phyloP scores from a whole-genome alignment of 78 protist species.

The Dictyostelium brefeldianum region DNA sequence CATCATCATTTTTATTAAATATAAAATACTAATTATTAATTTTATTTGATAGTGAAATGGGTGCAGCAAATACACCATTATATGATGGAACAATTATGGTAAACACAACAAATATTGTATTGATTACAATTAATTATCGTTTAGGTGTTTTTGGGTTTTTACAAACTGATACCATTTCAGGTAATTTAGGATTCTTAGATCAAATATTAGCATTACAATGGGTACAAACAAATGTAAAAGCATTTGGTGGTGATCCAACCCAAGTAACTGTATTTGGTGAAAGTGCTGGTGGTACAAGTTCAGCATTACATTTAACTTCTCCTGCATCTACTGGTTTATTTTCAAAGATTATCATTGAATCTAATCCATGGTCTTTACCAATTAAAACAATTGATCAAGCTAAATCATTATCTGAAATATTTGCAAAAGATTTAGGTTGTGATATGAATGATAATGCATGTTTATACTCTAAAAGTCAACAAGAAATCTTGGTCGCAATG shows the following conservation, averaged over 20 bases:
- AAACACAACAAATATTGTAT: conserved; percentile 38
- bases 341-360: conserved; percentile 33
- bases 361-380: conserved; percentile 70
- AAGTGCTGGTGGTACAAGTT: conserved; percentile 86
- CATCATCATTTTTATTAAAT: not conserved
- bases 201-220: conserved; percentile 88
- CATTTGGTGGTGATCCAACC: conserved; percentile 93
- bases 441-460: conserved; percentile 35
- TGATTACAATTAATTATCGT: conserved; percentile 67
- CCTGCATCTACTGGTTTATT: conserved; percentile 54
- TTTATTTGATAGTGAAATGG: not conserved
- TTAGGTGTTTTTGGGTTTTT: conserved; percentile 77
- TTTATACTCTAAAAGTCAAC: conserved; percentile 1
- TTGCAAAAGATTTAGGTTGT: conserved; percentile 56
- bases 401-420: not conserved
- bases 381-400: conserved; percentile 32
- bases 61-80: conserved; percentile 20
- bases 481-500: conserved; percentile 25
- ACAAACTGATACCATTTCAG: conserved; percentile 30
- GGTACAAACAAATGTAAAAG: conserved; percentile 89
- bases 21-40: not conserved
- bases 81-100: conserved; percentile 49
- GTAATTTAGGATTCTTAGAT: conserved; percentile 91
- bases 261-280: conserved; percentile 90
- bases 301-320: conserved; percentile 34